These are phyloP conservation scores for Neotropicomus parvogracilis DNA, from an alignment of 1,284 basidiomycete species.

Conservation along the genomic window DNA sequence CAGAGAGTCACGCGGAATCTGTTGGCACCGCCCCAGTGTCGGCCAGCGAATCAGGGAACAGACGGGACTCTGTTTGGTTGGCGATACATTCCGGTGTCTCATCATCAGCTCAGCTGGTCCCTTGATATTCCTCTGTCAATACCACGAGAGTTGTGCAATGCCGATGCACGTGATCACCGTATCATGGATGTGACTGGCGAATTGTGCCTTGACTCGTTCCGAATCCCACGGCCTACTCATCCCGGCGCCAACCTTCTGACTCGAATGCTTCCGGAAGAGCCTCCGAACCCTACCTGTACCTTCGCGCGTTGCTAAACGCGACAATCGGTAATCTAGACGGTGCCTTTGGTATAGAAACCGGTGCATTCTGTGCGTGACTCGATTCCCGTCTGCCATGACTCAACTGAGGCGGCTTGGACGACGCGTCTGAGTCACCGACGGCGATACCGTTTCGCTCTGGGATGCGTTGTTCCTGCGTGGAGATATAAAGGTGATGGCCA, in stretches of 20 bases:
- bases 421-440: not conserved
- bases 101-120: too few relatives aligned
- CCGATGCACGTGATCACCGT: too few relatives aligned
- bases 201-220: not conserved
- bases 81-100: too few relatives aligned
- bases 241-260: not conserved
- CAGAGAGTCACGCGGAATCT: not conserved
- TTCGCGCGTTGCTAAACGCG: too few relatives aligned
- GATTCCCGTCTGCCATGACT: too few relatives aligned
- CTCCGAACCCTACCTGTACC: too few relatives aligned
- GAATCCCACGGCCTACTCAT: not conserved
- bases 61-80: too few relatives aligned
- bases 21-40: not conserved
- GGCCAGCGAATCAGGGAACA: too few relatives aligned
- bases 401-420: too few relatives aligned
- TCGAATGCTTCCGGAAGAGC: too few relatives aligned
- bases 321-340: too few relatives aligned
- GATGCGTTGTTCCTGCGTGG: not conserved
- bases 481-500: slow-evolving; percentile 3
- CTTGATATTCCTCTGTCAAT: not conserved
- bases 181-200: not conserved
- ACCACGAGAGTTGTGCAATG: not conserved
- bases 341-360: too few relatives aligned
- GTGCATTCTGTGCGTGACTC: slow-evolving; percentile 3
- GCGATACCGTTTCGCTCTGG: not conserved